These are phyloP conservation scores for Termitomyces eurrhizus DNA, from an alignment of 768 basidiomycete genomes.

Conservation along the genomic window DNA sequence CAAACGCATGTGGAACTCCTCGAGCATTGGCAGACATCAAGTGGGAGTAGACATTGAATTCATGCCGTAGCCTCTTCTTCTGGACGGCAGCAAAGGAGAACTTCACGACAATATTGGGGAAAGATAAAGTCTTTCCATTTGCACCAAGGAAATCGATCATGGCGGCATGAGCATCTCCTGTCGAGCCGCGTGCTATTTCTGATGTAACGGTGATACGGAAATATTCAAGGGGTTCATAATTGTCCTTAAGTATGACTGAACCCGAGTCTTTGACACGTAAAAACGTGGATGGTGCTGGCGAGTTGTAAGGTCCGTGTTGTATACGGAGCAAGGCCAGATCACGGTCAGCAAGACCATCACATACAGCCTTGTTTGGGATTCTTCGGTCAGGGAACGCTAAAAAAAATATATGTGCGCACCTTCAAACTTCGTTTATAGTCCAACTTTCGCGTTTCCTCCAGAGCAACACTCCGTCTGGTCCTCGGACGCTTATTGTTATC, in stretches of 20 bases:
- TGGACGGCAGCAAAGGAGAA: conserved; percentile 8
- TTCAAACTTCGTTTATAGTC: neutral
- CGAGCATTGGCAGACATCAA: no score
- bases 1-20: neutral
- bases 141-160: conserved; percentile 3
- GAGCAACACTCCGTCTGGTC: neutral
- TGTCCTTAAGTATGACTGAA: neutral
- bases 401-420: neutral
- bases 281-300: conserved; percentile 13
- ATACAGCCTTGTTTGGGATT: neutral
- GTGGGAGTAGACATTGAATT: no score
- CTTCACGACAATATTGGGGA: conserved; percentile 12
- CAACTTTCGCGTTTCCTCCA: neutral
- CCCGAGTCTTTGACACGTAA: neutral
- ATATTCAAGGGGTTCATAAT: conserved; percentile 6
- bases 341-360: neutral
- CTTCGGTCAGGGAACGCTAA: neutral
- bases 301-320: conserved; percentile 8
- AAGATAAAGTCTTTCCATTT: neutral
- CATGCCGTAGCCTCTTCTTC: neutral
- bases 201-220: conserved; percentile 14
- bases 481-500: neutral
- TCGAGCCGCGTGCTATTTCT: conserved; percentile 13
- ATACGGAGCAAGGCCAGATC: conserved; percentile 3
- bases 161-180: conserved; percentile 14